Evolutionary conservation across 2,329 filamentous ascomycete species (phyloP).

Genomic region (Lizonia empirigonia): DNA sequence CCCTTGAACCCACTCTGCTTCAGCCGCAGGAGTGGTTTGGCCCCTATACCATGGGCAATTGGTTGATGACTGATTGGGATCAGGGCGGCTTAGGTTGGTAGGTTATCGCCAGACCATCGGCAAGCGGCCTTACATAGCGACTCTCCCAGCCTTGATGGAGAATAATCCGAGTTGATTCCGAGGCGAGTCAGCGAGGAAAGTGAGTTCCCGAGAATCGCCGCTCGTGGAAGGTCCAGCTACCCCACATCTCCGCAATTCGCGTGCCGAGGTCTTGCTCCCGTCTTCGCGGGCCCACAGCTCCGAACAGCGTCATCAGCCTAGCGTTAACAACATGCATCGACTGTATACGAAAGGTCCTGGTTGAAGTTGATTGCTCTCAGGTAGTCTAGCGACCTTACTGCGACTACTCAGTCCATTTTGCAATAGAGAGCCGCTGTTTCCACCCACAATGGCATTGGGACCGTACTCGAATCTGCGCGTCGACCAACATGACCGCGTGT

Average conservation of each 20-base stretch:
- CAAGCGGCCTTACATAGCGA: not conserved
- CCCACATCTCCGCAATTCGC: conserved; percentile 30
- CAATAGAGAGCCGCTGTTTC: not conserved
- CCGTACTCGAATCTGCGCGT: conserved; percentile 53
- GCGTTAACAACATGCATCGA: not conserved
- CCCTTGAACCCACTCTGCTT: conserved; percentile 36
- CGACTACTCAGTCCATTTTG: not conserved
- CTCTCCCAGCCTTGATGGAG: not conserved
- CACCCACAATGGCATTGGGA: conserved; percentile 31
- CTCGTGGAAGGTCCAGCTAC: conserved; percentile 18
- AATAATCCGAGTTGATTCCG: not conserved
- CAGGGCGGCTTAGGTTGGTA: conserved; percentile 34
- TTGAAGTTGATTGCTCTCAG: no score
- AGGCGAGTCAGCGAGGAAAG: not conserved
- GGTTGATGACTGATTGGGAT: conserved; percentile 45
- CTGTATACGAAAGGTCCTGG: not conserved
- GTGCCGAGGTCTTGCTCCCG: conserved; percentile 25
- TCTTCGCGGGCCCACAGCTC: not conserved
- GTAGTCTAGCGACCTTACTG: not conserved
- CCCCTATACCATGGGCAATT: conserved; percentile 39
- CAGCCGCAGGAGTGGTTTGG: conserved; percentile 40
- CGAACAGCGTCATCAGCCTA: not conserved
- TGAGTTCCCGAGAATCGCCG: conserved; percentile 23
- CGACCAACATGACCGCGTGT: conserved; percentile 55
- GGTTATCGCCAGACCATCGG: not conserved